Evolutionary conservation across 257 asterid genomes (phyloP).

Genomic region (Nicotiana noctiflora): DNA sequence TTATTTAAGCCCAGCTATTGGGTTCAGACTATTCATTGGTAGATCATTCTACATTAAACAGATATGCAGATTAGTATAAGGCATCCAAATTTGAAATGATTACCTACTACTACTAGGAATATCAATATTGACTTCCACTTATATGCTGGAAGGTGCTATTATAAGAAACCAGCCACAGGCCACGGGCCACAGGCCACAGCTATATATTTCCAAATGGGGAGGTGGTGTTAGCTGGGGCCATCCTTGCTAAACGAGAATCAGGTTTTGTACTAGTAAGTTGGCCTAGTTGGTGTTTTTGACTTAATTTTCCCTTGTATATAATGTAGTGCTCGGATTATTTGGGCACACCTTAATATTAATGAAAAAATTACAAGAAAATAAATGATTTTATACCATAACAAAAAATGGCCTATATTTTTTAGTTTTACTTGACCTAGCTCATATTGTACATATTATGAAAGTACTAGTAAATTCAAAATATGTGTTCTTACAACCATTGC

Average conservation of each 20-base stretch:
- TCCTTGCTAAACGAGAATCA: neutral
- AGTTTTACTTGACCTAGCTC: no score
- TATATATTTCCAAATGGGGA: neutral
- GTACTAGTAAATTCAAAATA: no score
- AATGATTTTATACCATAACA: no score
- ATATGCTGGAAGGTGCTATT: neutral
- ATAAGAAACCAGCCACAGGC: neutral
- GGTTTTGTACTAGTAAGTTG: neutral
- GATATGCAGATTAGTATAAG: neutral
- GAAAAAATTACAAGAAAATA: no score
- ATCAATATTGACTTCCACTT: neutral
- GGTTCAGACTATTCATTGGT: neutral
- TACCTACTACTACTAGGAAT: neutral
- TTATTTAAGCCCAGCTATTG: neutral
- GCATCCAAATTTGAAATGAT: neutral
- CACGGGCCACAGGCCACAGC: neutral
- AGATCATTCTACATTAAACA: neutral
- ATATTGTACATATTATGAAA: no score
- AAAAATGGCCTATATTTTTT: no score
- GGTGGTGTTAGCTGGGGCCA: neutral
- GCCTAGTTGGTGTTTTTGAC: neutral
- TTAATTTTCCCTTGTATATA: neutral
- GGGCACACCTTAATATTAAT: no score
- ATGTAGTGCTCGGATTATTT: no score
- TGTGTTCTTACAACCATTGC: no score